Percentiles rank a stretch among this genome's conserved stretches.
phyloP scores from a whole-genome alignment of 2,329 filamentous ascomycete genomes.

The Pseudofabraea citricarpa region DNA sequence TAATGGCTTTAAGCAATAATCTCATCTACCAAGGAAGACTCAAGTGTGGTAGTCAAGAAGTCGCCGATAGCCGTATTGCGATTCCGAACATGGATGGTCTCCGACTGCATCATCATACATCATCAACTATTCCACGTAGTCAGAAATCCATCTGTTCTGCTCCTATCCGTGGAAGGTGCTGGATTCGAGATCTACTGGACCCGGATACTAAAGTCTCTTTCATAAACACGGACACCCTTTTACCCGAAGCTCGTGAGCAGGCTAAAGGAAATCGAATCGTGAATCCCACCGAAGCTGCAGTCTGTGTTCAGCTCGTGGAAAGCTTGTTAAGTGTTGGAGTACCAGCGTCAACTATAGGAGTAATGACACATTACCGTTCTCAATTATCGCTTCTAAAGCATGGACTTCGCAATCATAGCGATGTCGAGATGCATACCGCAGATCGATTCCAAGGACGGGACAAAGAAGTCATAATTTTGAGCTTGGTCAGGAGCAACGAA shows the following conservation, averaged over 20 bases:
- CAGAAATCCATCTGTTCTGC: slow-evolving; percentile 52
- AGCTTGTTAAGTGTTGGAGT: slow-evolving; percentile 73
- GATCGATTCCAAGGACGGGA: slow-evolving; percentile 96
- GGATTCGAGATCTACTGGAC: slow-evolving; percentile 68
- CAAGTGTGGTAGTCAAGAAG: slow-evolving; percentile 77
- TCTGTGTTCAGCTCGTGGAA: slow-evolving; percentile 77
- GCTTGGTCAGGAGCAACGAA: slow-evolving; percentile 83
- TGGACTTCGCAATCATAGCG: slow-evolving; percentile 53
- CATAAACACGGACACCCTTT: slow-evolving; percentile 79
- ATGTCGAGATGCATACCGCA: slow-evolving; percentile 91
- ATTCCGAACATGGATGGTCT: slow-evolving; percentile 64
- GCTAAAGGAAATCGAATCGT: slow-evolving; percentile 80
- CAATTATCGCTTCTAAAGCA: slow-evolving; percentile 82
- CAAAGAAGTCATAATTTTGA: slow-evolving; percentile 87
- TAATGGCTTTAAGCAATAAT: slow-evolving; percentile 89
- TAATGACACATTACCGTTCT: slow-evolving; percentile 95
- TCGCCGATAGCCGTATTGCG: slow-evolving; percentile 64
- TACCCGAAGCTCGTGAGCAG: slow-evolving; percentile 61
- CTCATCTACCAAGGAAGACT: slow-evolving; percentile 89
- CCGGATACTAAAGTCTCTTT: slow-evolving; percentile 75
- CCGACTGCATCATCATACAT: slow-evolving; percentile 50
- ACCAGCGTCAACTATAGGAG: slow-evolving; percentile 71
- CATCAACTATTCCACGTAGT: slow-evolving; percentile 36
- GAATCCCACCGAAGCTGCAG: slow-evolving; percentile 75
- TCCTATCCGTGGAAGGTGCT: slow-evolving; percentile 50